Conservation (phyloP, 208 protist genomes). For the Trypanosoma caninum region DNA sequence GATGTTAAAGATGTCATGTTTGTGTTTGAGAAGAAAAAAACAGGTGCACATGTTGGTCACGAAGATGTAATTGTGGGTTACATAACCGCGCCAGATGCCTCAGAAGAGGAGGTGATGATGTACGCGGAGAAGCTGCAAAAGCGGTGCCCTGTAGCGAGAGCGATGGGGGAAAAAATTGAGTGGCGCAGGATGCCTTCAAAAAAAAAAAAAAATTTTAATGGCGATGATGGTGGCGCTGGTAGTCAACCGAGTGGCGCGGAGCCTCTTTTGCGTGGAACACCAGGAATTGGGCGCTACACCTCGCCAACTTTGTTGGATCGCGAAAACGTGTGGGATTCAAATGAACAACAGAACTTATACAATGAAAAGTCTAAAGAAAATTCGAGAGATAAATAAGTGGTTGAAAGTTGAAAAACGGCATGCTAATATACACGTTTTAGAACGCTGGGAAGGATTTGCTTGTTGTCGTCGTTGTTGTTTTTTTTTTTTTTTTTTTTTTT, state of each 20-base stretch:
- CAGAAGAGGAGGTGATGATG: constrained; percentile 64
- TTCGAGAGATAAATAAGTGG: background rate
- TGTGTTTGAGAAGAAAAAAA: constrained; percentile 58
- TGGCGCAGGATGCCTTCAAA: constrained; percentile 18
- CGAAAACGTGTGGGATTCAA: constrained; percentile 16
- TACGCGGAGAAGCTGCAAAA: constrained; percentile 75
- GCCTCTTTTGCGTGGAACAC: constrained; percentile 1
- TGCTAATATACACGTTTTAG: too few species aligned
- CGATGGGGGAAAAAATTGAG: constrained; percentile 39
- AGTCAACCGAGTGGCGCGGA: background rate
- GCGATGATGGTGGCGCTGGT: background rate
- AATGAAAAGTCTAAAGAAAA: constrained; percentile 2
- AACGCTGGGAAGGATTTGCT: too few species aligned
- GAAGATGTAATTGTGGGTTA: constrained; percentile 77
- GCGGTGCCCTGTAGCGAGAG: constrained; percentile 64
- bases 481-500: constrained; percentile 7
- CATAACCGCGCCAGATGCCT: constrained; percentile 73
- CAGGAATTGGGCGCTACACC: constrained; percentile 4
- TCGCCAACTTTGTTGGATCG: background rate
- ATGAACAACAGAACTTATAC: constrained; percentile 35
- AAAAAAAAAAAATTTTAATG: background rate
- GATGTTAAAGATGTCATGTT: constrained; percentile 78
- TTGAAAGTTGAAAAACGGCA: background rate
- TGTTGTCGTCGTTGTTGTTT: too few species aligned
- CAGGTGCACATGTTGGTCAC: constrained; percentile 27